These are phyloP conservation scores for Cerrena zonata DNA, from an alignment of 1,284 basidiomycete species.

Conservation along the genomic window DNA sequence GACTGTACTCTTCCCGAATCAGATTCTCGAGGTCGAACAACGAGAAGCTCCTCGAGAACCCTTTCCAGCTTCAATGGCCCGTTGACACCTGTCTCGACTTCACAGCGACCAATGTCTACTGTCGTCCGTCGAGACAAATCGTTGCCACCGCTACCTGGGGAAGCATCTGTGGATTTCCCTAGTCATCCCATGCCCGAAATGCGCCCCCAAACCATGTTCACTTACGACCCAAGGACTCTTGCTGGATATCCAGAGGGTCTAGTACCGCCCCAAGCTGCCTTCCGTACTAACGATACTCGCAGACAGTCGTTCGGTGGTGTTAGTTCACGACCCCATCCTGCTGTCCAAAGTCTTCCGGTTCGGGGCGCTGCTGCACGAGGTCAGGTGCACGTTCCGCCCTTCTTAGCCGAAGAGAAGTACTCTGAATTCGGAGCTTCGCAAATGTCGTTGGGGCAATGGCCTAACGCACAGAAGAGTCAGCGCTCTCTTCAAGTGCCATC, in stretches of 20 bases:
- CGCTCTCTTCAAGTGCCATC: constrained; percentile 20
- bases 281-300: constrained; percentile 47
- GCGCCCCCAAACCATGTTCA: constrained; percentile 63
- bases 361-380: constrained; percentile 16
- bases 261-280: constrained; percentile 57
- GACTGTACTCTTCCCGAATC: constrained; percentile 17
- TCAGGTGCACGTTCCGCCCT: constrained; percentile 28
- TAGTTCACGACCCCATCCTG: constrained; percentile 48
- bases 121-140: constrained; percentile 61
- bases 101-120: constrained; percentile 31
- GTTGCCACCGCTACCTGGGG: constrained; percentile 67
- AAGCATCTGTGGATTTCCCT: constrained; percentile 36
- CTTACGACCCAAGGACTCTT: constrained; percentile 42
- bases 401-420: constrained; percentile 37
- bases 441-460: constrained; percentile 53
- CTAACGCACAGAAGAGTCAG: constrained; percentile 39
- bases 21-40: constrained; percentile 24
- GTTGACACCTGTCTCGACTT: constrained; percentile 28
- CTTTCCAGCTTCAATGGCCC: constrained; percentile 23
- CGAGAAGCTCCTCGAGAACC: constrained; percentile 24
- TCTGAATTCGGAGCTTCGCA: constrained; percentile 66
- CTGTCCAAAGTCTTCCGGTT: constrained; percentile 41
- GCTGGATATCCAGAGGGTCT: constrained; percentile 42
- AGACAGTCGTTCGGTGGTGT: constrained; percentile 72
- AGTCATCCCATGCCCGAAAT: constrained; percentile 32